Percentiles rank a stretch among this genome's conserved stretches.
Conservation (phyloP, 2,329 filamentous ascomycete species). For the Bimuria novae-zelandiae region DNA sequence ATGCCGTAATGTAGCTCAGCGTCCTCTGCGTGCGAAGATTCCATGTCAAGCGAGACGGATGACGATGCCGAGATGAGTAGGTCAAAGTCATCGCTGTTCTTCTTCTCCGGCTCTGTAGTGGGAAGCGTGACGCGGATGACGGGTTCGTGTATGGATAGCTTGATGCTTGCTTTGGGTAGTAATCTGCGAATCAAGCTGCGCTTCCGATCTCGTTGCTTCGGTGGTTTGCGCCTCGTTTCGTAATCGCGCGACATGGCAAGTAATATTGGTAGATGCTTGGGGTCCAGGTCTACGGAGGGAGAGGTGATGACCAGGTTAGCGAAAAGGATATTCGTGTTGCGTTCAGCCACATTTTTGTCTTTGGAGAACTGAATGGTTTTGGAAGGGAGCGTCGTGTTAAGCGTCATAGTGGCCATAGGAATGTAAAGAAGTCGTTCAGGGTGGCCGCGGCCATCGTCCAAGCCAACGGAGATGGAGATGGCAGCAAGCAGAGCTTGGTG, state of each 20-base stretch:
- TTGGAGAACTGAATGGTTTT: constrained; percentile 85
- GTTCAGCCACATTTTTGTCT: constrained; percentile 73
- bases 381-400: constrained; percentile 91
- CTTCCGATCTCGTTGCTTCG: constrained; percentile 46
- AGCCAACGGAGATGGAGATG: constrained; percentile 86
- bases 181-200: constrained; percentile 80
- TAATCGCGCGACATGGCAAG: constrained; percentile 71
- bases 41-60: constrained; percentile 87
- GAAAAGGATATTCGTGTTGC: constrained; percentile 94
- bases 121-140: constrained; percentile 89
- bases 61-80: constrained; percentile 94
- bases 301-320: constrained; percentile 96
- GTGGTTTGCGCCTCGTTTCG: constrained; percentile 30
- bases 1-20: constrained; percentile 87
- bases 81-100: constrained; percentile 81
- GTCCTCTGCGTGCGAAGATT: constrained; percentile 89
- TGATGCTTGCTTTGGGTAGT: constrained; percentile 90
- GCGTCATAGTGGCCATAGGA: constrained; percentile 94
- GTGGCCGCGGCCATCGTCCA: constrained; percentile 86
- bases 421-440: constrained; percentile 89
- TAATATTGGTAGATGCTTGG: constrained; percentile 85
- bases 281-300: constrained; percentile 89
- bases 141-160: constrained; percentile 95
- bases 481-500: constrained; percentile 93
- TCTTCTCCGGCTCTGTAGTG: constrained; percentile 64